phyloP scores from a whole-genome alignment of 306 rosid species.

The Heteromeles arbutifolia region DNA sequence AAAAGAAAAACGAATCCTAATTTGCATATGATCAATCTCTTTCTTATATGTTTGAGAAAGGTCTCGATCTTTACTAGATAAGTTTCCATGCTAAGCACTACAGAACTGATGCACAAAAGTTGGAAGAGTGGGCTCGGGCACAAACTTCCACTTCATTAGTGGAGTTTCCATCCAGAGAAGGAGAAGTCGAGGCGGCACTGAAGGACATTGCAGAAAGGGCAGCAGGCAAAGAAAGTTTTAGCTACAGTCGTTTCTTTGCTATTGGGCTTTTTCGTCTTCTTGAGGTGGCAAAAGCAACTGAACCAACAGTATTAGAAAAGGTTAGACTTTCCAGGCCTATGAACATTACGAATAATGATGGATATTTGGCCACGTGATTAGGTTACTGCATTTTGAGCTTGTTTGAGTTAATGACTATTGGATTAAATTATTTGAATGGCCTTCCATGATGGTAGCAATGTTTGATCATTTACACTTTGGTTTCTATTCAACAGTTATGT shows the following conservation, averaged over 20 bases:
- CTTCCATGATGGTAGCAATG: neutral
- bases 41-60: slow-evolving; percentile 15
- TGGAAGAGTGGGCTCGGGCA: slow-evolving; percentile 91
- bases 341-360: neutral
- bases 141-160: slow-evolving; percentile 70
- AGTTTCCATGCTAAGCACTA: slow-evolving; percentile 12
- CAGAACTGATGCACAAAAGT: slow-evolving; percentile 77
- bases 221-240: slow-evolving; percentile 63
- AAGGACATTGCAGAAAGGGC: slow-evolving; percentile 92
- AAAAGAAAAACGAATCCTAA: neutral
- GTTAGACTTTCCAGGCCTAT: slow-evolving; percentile 28
- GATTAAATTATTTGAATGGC: neutral
- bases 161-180: slow-evolving; percentile 82
- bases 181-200: slow-evolving; percentile 73
- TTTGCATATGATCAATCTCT: neutral
- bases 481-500: slow-evolving; percentile 62
- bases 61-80: slow-evolving; percentile 8
- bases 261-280: slow-evolving; percentile 90
- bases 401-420: neutral
- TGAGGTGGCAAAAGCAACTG: slow-evolving; percentile 91
- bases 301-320: slow-evolving; percentile 87
- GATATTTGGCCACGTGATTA: neutral
- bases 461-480: slow-evolving; percentile 12
- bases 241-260: slow-evolving; percentile 97
- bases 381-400: neutral